Conservation (phyloP, 2,329 filamentous ascomycete genomes). For the Penicillium decumbens region DNA sequence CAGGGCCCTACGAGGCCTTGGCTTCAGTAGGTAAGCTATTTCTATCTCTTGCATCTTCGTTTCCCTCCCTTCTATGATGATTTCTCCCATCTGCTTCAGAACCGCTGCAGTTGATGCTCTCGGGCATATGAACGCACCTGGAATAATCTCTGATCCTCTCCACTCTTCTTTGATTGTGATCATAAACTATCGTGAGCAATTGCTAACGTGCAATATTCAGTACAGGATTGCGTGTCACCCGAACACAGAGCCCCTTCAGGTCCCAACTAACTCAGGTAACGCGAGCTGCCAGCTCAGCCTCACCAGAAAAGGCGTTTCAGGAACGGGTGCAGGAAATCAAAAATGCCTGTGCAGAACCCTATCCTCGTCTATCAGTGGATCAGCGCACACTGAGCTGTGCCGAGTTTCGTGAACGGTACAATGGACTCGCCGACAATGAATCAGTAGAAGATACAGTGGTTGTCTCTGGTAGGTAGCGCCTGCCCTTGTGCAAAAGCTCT, state of each 20-base stretch:
- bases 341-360: constrained; percentile 33
- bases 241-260: constrained; percentile 4
- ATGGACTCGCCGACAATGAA: constrained; percentile 36
- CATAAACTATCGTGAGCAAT: neutral
- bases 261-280: constrained; percentile 17
- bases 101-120: constrained; percentile 64
- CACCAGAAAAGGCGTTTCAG: constrained; percentile 33
- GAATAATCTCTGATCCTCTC: constrained; percentile 18
- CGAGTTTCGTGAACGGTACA: constrained; percentile 39
- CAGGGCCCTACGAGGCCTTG: constrained; percentile 30
- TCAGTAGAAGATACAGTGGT: constrained; percentile 40
- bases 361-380: constrained; percentile 36
- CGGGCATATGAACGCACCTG: constrained; percentile 42
- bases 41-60: constrained; percentile 2
- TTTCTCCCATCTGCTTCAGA: constrained; percentile 47
- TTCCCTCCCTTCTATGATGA: constrained; percentile 39
- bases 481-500: constrained; percentile 17
- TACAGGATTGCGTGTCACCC: constrained; percentile 21
- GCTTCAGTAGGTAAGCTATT: constrained; percentile 35
- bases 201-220: constrained; percentile 27
- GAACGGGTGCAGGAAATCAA: constrained; percentile 38
- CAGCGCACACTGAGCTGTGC: constrained; percentile 30
- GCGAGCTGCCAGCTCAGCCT: constrained; percentile 28
- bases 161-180: constrained; percentile 6
- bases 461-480: constrained; percentile 41